phyloP scores from a whole-genome alignment of 2,329 filamentous ascomycete genomes.

The Pseudogymnoascus sp. region DNA sequence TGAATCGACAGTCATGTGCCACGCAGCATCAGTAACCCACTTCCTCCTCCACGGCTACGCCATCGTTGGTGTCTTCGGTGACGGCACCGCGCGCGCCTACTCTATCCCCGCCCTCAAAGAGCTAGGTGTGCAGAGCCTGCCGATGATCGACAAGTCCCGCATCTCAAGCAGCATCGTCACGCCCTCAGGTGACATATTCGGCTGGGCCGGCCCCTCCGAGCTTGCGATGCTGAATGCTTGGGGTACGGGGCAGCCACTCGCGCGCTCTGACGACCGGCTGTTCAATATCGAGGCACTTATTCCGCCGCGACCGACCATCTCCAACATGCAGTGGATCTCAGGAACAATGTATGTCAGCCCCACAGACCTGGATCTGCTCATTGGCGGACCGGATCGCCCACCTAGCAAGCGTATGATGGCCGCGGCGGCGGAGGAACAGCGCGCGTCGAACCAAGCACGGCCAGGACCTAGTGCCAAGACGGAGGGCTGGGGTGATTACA shows the following conservation, averaged over 20 bases:
- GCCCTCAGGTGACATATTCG: slow-evolving; percentile 71
- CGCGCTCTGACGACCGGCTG: slow-evolving; percentile 60
- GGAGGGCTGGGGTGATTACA: slow-evolving; percentile 69
- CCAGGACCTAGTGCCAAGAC: slow-evolving; percentile 32
- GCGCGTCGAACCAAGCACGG: slow-evolving; percentile 41
- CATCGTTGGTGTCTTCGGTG: slow-evolving; percentile 76
- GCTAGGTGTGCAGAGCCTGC: slow-evolving; percentile 59
- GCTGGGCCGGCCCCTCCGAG: slow-evolving; percentile 84
- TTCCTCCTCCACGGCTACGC: slow-evolving; percentile 69
- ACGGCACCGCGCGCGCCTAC: slow-evolving; percentile 70
- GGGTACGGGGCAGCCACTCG: slow-evolving; percentile 61
- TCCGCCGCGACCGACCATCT: slow-evolving; percentile 83
- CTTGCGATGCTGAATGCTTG: slow-evolving; percentile 76
- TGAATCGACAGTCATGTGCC: slow-evolving; percentile 59
- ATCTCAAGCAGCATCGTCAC: slow-evolving; percentile 63
- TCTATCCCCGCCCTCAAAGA: slow-evolving; percentile 85
- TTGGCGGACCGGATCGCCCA: slow-evolving; percentile 81
- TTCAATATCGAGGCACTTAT: slow-evolving; percentile 67
- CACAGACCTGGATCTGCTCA: slow-evolving; percentile 79
- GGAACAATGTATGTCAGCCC: slow-evolving; percentile 88
- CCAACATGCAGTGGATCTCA: slow-evolving; percentile 91
- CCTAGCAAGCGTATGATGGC: slow-evolving; percentile 82
- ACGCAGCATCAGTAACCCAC: slow-evolving; percentile 69
- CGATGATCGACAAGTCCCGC: slow-evolving; percentile 66
- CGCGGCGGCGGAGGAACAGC: slow-evolving; percentile 67